These are phyloP conservation scores for Mycena chlorophos DNA, from an alignment of 768 basidiomycete species.

Conservation along the genomic window DNA sequence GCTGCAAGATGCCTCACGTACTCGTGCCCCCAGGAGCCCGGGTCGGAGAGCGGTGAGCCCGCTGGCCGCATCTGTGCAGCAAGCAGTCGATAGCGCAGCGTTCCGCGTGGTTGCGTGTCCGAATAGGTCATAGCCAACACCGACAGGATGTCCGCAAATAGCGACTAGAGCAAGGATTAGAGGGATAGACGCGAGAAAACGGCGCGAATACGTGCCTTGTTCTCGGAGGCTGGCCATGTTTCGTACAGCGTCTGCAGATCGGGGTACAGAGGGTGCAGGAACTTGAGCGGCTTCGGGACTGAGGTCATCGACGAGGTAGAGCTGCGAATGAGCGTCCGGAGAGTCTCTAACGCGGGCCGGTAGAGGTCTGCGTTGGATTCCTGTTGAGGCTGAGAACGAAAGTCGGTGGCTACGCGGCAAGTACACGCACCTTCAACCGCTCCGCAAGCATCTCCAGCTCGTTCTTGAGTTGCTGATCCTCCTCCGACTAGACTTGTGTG, in stretches of 20 bases:
- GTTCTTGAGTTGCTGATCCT: slow-evolving; percentile 88
- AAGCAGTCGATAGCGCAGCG: slow-evolving; percentile 87
- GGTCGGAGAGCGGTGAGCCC: slow-evolving; percentile 73
- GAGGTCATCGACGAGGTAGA: slow-evolving; percentile 99
- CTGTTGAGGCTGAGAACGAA: slow-evolving; percentile 42
- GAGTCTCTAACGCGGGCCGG: slow-evolving; percentile 87
- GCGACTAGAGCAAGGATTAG: slow-evolving; percentile 52
- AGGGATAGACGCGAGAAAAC: slow-evolving; percentile 1
- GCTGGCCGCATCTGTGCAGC: slow-evolving; percentile 68
- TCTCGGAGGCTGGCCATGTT: slow-evolving; percentile 73
- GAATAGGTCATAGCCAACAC: slow-evolving; percentile 99
- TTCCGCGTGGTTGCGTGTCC: slow-evolving; percentile 94
- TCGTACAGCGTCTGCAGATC: slow-evolving; percentile 83
- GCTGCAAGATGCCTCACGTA: slow-evolving; percentile 96
- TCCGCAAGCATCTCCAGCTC: slow-evolving; percentile 98
- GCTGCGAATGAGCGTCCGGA: slow-evolving; percentile 90
- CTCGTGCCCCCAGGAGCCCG: slow-evolving; percentile 99
- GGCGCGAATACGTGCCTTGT: slow-evolving; percentile 58
- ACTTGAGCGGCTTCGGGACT: slow-evolving; percentile 98
- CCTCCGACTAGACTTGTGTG: slow-evolving; percentile 69
- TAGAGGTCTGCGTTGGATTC: slow-evolving; percentile 87
- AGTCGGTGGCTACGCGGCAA: slow-evolving; percentile 3
- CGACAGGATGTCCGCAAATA: slow-evolving; percentile 96
- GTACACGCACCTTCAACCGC: slow-evolving; percentile 71
- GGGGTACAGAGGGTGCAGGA: slow-evolving; percentile 92